Evolutionary conservation across 2,329 filamentous ascomycete species (phyloP), one percentile per base, ranked within the genome.

Genomic region (Coccinonectria pachysandricola): DNA sequence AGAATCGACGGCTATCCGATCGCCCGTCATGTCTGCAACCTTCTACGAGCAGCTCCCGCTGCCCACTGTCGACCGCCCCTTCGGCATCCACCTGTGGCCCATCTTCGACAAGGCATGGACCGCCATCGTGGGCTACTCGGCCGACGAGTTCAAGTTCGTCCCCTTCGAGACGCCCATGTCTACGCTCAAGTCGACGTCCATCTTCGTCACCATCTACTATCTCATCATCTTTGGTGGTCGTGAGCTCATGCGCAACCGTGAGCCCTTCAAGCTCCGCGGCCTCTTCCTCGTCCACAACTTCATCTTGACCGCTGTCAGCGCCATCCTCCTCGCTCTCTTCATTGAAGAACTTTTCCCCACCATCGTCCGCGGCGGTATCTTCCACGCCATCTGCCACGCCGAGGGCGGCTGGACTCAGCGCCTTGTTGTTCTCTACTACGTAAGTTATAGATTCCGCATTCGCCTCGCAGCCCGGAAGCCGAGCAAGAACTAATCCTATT

Each of bases 261-360:
- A 79, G 52, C 70, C 88, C 12, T 79, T 91, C 64, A 83, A 92
- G 70, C 73, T 96, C 51, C 91, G 84, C 66, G 65, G 71, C 10
- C 65, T 91, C 32, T 96, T 96, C 70, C 82, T 94, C 64, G 71
- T 95, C 53, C 88, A 98, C 75, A 98, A 98, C 71, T 79, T 96
- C 49, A 77, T 87, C 64, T 67, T 98, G 52, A 96, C 88, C 24
- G 64, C 73, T 42, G 84, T 95, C 64, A 93, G 84, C 55, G 80
- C 63, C 34, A 66, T 75, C 26, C 71, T 98, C 27, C 60, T 98
- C 50, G 78, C 67, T 30, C 75, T 98, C 45, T 96, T 92, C 57
- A 62, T 86, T 45, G 91, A 96, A 68, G 83, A 96, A 64, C 65
- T 98, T 37, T 64, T 95, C 31, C 83, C 88, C 23, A 92, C 79